Conservation (phyloP, 2,329 filamentous ascomycete genomes). For the Colletotrichum liaoningense region DNA sequence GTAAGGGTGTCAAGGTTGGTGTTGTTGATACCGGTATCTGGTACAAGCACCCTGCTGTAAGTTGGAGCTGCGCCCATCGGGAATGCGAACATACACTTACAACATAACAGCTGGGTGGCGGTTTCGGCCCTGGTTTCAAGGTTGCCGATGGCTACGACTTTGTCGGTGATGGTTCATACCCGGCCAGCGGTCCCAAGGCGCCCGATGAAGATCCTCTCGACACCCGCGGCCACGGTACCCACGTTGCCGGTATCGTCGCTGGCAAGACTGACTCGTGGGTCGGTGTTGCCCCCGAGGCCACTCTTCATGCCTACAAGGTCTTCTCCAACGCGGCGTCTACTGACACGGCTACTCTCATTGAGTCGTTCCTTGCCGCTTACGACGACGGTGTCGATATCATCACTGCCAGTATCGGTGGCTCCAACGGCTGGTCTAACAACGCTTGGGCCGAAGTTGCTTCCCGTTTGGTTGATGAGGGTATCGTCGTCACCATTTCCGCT, state of each 20-base stretch:
- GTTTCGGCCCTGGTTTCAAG: constrained; percentile 37
- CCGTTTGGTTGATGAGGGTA: constrained; percentile 57
- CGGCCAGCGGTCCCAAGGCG: constrained; percentile 35
- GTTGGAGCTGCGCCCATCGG: neutral
- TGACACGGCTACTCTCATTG: constrained; percentile 52
- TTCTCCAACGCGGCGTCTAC: constrained; percentile 41
- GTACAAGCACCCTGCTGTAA: constrained; percentile 51
- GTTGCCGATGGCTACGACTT: constrained; percentile 41
- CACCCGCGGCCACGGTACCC: constrained; percentile 42
- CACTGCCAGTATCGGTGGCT: constrained; percentile 48
- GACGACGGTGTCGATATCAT: constrained; percentile 49
- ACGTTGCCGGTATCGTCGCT: constrained; percentile 46
- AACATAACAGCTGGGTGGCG: constrained; percentile 18
- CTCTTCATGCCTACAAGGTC: constrained; percentile 44
- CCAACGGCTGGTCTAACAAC: constrained; percentile 43
- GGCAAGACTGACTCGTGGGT: constrained; percentile 39
- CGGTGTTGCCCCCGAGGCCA: constrained; percentile 46
- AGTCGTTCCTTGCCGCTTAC: constrained; percentile 49
- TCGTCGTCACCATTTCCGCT: constrained; percentile 62
- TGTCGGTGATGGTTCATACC: constrained; percentile 39
- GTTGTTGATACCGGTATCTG: constrained; percentile 54
- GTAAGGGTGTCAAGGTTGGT: constrained; percentile 52
- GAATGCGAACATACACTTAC: neutral
- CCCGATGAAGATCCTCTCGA: constrained; percentile 48
- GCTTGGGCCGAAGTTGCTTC: constrained; percentile 49